Conservation (phyloP, 148 eudicot genomes). For the Heliosperma pusillum region DNA sequence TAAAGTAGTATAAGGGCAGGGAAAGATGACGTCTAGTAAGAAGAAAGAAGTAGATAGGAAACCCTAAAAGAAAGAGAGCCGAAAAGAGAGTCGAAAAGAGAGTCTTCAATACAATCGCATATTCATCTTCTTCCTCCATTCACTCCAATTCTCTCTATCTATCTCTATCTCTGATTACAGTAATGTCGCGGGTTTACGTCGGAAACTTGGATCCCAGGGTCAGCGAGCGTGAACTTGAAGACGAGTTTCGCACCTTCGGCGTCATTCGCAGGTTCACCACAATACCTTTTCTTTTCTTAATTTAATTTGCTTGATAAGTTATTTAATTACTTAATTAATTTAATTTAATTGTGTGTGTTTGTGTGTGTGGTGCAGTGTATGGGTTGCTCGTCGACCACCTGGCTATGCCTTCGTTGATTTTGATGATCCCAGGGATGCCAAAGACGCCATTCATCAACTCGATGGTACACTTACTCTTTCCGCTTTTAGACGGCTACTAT, state of each 20-base stretch:
- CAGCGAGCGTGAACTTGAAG: constrained; percentile 85
- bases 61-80: background rate
- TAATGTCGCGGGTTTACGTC: constrained; percentile 79
- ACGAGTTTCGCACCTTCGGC: constrained; percentile 78
- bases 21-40: too few species aligned
- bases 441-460: constrained; percentile 77
- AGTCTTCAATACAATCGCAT: too few species aligned
- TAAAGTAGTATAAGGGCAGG: too few species aligned
- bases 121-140: too few species aligned
- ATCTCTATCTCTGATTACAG: background rate
- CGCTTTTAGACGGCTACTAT: too few species aligned
- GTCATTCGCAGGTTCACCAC: constrained; percentile 59
- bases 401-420: constrained; percentile 96
- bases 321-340: background rate
- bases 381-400: constrained; percentile 97
- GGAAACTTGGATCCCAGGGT: constrained; percentile 88
- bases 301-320: background rate
- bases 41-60: background rate
- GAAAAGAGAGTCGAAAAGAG: too few species aligned
- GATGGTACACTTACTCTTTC: constrained; percentile 49
- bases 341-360: background rate
- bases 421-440: constrained; percentile 84
- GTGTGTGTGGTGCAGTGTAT: constrained; percentile 50
- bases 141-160: too few species aligned
- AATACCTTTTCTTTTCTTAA: background rate